Evolutionary conservation across 2,329 filamentous ascomycete species (phyloP).

Genomic region (Talaromyces rugulosus): DNA sequence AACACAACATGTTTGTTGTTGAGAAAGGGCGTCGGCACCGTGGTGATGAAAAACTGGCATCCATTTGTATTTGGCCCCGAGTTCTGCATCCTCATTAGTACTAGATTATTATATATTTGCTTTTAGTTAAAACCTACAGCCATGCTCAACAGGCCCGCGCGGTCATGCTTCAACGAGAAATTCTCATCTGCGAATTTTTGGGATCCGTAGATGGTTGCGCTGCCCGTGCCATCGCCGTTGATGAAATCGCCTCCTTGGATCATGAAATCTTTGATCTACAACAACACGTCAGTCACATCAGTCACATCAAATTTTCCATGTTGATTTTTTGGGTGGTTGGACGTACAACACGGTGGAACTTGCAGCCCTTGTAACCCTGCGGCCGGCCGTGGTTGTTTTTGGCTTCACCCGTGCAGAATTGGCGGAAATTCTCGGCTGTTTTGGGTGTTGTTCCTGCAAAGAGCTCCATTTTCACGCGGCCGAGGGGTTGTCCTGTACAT

Average conservation of each 20-base stretch:
- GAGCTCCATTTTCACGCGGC: constrained; percentile 84
- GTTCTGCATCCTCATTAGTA: constrained; percentile 55
- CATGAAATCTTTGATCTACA: constrained; percentile 91
- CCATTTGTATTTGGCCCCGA: constrained; percentile 90
- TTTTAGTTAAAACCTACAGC: constrained; percentile 58
- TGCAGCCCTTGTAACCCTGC: constrained; percentile 90
- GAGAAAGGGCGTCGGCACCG: constrained; percentile 77
- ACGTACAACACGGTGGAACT: constrained; percentile 87
- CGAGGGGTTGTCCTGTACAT: constrained; percentile 70
- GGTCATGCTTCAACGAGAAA: constrained; percentile 73
- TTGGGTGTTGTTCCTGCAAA: constrained; percentile 79
- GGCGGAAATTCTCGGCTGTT: constrained; percentile 94
- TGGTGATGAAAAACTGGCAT: constrained; percentile 96
- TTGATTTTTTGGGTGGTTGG: background rate
- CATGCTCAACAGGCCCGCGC: constrained; percentile 83
- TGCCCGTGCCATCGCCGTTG: constrained; percentile 87
- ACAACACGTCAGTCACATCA: background rate
- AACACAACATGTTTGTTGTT: constrained; percentile 96
- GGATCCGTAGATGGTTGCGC: constrained; percentile 79
- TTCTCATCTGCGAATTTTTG: constrained; percentile 88
- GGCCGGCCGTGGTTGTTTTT: constrained; percentile 73
- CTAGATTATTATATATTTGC: background rate
- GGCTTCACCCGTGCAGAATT: constrained; percentile 92
- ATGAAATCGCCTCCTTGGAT: constrained; percentile 95
- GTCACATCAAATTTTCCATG: constrained; percentile 9